These are phyloP conservation scores for Trichomonascaceae sp. DNA, from an alignment of 1,139 yeast species.

Conservation along the genomic window DNA sequence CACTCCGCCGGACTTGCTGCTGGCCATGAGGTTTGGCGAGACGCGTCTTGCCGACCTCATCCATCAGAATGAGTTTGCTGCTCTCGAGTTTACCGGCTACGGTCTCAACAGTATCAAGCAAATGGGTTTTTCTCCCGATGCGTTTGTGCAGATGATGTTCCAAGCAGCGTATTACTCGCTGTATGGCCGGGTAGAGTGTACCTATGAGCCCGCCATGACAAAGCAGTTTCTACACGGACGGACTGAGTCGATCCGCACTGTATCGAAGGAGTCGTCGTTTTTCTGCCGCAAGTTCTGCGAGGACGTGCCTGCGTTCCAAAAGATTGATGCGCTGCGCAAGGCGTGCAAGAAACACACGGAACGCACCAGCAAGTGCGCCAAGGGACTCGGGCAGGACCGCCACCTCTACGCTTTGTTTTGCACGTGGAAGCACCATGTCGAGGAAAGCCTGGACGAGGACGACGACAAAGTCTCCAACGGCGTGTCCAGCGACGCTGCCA, in stretches of 20 bases:
- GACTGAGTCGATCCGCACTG: slow-evolving; percentile 84
- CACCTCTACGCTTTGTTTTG: slow-evolving; percentile 80
- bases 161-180: slow-evolving; percentile 87
- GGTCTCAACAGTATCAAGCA: slow-evolving; percentile 72
- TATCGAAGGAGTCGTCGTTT: slow-evolving; percentile 62
- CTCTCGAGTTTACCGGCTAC: slow-evolving; percentile 60
- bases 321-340: slow-evolving; percentile 43
- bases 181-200: slow-evolving; percentile 85
- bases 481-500: slow-evolving; percentile 6
- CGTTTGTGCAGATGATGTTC: slow-evolving; percentile 87
- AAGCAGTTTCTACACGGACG: slow-evolving; percentile 77
- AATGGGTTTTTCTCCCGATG: slow-evolving; percentile 88
- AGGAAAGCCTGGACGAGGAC: slow-evolving; percentile 24
- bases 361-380: slow-evolving; percentile 55
- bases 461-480: too few relatives aligned
- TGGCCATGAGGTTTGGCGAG: slow-evolving; percentile 81
- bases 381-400: slow-evolving; percentile 81
- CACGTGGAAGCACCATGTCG: slow-evolving; percentile 70
- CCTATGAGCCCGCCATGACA: slow-evolving; percentile 96
- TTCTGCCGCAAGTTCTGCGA: slow-evolving; percentile 83
- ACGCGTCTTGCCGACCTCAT: slow-evolving; percentile 78
- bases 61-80: slow-evolving; percentile 79
- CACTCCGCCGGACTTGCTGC: slow-evolving; percentile 59
- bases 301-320: slow-evolving; percentile 46
- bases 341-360: slow-evolving; percentile 63